These are phyloP conservation scores for Solanum appendiculatum DNA, from an alignment of 257 asterid genomes.

Conservation along the genomic window DNA sequence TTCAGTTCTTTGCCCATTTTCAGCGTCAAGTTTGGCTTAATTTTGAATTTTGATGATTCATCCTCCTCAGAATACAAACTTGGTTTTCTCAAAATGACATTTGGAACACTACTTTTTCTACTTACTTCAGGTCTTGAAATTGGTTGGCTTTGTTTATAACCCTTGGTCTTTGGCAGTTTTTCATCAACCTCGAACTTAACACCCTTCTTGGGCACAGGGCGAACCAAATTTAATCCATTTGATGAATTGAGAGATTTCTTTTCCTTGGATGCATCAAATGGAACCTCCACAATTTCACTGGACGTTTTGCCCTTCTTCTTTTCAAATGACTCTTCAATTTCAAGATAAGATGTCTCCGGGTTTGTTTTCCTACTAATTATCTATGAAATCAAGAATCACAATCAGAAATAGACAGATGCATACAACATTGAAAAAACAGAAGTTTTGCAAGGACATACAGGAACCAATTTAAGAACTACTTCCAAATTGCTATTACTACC, in stretches of 20 bases:
- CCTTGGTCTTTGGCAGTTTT: slow-evolving; percentile 21
- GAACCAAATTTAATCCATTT: slow-evolving; percentile 60
- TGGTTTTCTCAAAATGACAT: slow-evolving; percentile 80
- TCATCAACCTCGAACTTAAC: slow-evolving; percentile 38
- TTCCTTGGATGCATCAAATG: slow-evolving; percentile 37
- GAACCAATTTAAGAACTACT: neutral
- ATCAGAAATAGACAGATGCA: neutral
- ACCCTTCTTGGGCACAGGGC: slow-evolving; percentile 70
- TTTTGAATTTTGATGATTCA: slow-evolving; percentile 37
- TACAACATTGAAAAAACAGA: neutral
- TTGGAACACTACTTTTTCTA: slow-evolving; percentile 47
- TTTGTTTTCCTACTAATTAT: slow-evolving; percentile 70
- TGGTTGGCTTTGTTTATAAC: slow-evolving; percentile 15
- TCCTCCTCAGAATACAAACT: slow-evolving; percentile 34
- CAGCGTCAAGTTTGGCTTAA: slow-evolving; percentile 64
- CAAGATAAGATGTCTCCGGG: slow-evolving; percentile 71
- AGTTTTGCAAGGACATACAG: neutral
- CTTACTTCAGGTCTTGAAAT: slow-evolving; percentile 16
- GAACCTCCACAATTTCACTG: slow-evolving; percentile 46
- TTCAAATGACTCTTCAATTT: slow-evolving; percentile 56
- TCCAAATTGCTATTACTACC: neutral
- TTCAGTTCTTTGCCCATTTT: slow-evolving; percentile 52
- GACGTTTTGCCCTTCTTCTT: slow-evolving; percentile 42
- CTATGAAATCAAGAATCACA: slow-evolving; percentile 27
- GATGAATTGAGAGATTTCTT: slow-evolving; percentile 29